Evolutionary conservation across 495 filamentous ascomycete genomes (phyloP).

Genomic region (Geoglossum glabrum): DNA sequence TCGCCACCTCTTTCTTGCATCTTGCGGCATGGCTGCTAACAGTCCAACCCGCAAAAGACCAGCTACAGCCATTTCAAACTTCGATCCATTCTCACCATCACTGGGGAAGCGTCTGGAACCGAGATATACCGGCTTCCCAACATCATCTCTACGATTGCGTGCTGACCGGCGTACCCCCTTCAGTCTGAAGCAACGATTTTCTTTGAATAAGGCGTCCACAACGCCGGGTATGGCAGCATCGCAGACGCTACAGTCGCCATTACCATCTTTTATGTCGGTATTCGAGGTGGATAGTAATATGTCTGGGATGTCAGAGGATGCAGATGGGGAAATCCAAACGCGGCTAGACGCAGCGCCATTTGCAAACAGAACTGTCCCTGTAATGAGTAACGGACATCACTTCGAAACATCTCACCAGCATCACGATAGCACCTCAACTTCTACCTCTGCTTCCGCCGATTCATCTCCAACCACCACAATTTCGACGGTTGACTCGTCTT

Average conservation of each 20-base stretch:
- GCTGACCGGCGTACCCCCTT: background rate
- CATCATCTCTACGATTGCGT: background rate
- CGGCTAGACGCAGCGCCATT: background rate
- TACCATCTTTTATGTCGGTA: background rate
- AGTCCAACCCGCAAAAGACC: background rate
- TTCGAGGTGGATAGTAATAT: conserved; percentile 1
- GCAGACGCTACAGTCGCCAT: background rate
- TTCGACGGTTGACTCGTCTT: conserved; percentile 79
- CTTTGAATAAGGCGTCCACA: background rate
- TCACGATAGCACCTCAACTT: conserved; percentile 54
- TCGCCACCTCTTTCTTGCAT: background rate
- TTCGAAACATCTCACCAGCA: conserved; percentile 21
- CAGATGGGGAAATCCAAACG: background rate
- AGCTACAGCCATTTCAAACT: background rate
- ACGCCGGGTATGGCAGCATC: background rate
- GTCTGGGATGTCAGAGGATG: background rate
- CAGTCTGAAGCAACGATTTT: background rate
- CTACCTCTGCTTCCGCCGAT: conserved; percentile 57
- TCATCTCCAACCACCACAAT: conserved; percentile 90
- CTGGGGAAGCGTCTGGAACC: background rate
- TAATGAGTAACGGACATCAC: background rate
- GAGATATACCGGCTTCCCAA: background rate
- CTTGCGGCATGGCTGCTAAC: background rate
- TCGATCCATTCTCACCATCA: background rate
- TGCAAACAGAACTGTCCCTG: background rate